phyloP scores from a whole-genome alignment of 208 protist species.

The Acanthamoeba triangularis region DNA sequence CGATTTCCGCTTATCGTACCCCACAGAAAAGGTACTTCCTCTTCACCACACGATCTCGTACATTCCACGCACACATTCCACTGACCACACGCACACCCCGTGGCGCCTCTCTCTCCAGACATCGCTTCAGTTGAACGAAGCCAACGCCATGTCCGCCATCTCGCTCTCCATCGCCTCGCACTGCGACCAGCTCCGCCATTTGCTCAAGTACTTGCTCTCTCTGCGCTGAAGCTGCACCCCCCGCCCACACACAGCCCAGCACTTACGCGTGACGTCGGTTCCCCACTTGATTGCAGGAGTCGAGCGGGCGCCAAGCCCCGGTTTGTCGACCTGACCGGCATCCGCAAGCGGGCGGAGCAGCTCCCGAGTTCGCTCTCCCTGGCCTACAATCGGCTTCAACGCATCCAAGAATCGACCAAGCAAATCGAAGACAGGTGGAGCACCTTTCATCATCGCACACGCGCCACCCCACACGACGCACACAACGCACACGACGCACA shows the following conservation, averaged over 20 bases:
- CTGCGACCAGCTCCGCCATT: conserved; percentile 15
- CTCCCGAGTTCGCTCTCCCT: conserved; percentile 40
- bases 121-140: conserved; percentile 64
- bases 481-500: too few relatives aligned
- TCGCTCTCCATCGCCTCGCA: conserved; percentile 31
- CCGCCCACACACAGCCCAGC: too few relatives aligned
- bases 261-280: too few relatives aligned
- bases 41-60: not conserved
- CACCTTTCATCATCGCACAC: not conserved
- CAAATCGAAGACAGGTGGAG: conserved; percentile 17
- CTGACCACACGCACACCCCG: not conserved
- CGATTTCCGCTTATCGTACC: conserved; percentile 39
- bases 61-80: not conserved
- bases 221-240: too few relatives aligned
- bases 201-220: conserved; percentile 47
- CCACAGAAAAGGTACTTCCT: conserved; percentile 32
- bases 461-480: too few relatives aligned
- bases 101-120: not conserved
- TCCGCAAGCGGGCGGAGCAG: conserved; percentile 62
- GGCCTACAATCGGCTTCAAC: not conserved
- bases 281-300: not conserved
- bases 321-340: not conserved
- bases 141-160: conserved; percentile 28
- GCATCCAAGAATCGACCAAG: not conserved
- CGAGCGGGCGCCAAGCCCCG: not conserved